Base-by-base conservation (phyloP, 192 early-diverging fungal genomes). In the Globomyces pollinis-pini region DNA sequence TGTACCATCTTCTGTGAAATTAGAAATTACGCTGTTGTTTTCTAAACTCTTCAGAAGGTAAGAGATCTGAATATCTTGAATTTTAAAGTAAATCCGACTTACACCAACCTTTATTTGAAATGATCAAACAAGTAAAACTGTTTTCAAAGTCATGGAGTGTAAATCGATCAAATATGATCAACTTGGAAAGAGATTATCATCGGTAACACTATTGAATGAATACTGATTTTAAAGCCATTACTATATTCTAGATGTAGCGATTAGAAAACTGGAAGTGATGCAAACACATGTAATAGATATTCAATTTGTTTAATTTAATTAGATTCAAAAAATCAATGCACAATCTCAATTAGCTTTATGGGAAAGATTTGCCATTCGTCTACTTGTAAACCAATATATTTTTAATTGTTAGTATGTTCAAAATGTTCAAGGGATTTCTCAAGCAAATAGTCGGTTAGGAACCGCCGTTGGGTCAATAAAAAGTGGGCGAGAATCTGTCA, bases 71-170 rank as follows among this genome's bases (percentile, higher is more conserved):
- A n/a, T n/a, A n/a, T n/a, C n/a, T n/a, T n/a, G n/a, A n/a, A n/a
- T n/a, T n/a, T 35, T 15, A 3, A 31, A 77, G 77, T 44, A 80
- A 80, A 63, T 72, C 71, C n/a, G 71, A 78, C 16, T 50, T 80
- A 38, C 78, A 80, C 41, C 71, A 80, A 52, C 78, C 78, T 1
- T 30, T 77, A 58, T 80, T 80, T 62, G 78, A 80, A 51, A 38
- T 80, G 47, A 64, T 80, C 26, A 74, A 78, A 41, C 69, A 75
- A 62, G 78, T 77, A 3, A 57, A 68, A 8, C 26, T 77, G 13
- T 80, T 73, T 52, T 74, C 72, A 15, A 60, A 70, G 18, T 67
- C 74, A 3, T 80, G 78, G 78, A 51, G 57, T 13, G 59, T 69
- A 31, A 77, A 74, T 33, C 38, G 62, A 16, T 34, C 42, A 12